Percentiles rank a stretch among this genome's conserved stretches.
These are phyloP conservation scores for Starmerella khaoyaiensis DNA, from an alignment of 805 yeast genomes.

Conservation along the genomic window DNA sequence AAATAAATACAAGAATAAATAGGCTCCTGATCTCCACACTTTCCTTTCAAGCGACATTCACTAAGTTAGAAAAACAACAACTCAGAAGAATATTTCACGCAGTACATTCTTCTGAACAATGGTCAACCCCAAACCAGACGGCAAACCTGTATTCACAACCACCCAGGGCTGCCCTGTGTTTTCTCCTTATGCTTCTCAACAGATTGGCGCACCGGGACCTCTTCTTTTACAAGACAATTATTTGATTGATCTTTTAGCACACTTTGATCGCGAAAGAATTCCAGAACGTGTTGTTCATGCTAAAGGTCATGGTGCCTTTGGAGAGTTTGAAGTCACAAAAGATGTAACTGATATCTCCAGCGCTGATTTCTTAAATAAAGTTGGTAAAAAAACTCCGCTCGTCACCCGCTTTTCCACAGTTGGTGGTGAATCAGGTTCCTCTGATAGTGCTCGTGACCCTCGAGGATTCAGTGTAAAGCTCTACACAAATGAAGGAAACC, in stretches of 20 bases:
- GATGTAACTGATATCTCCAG: slow-evolving; percentile 40
- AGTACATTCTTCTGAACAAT: slow-evolving; percentile 29
- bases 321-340: slow-evolving; percentile 47
- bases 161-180: slow-evolving; percentile 45
- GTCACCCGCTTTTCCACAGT: slow-evolving; percentile 51
- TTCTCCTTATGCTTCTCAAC: slow-evolving; percentile 43
- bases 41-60: too few species aligned
- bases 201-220: slow-evolving; percentile 45
- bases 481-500: slow-evolving; percentile 53
- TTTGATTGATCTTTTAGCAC: slow-evolving; percentile 43
- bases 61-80: too few species aligned
- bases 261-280: slow-evolving; percentile 49
- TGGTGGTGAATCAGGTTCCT: slow-evolving; percentile 55
- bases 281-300: slow-evolving; percentile 61
- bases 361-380: slow-evolving; percentile 44
- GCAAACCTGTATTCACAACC: slow-evolving; percentile 31
- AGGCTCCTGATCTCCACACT: too few species aligned
- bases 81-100: slow-evolving; percentile 43
- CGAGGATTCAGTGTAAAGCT: slow-evolving; percentile 58
- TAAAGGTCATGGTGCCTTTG: slow-evolving; percentile 52
- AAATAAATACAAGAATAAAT: too few species aligned
- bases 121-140: slow-evolving; percentile 17
- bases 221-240: slow-evolving; percentile 46
- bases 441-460: slow-evolving; percentile 60
- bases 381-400: slow-evolving; percentile 70